These are phyloP conservation scores for Capsella rubella DNA, from an alignment of 441 rosid species.

Conservation along the genomic window DNA sequence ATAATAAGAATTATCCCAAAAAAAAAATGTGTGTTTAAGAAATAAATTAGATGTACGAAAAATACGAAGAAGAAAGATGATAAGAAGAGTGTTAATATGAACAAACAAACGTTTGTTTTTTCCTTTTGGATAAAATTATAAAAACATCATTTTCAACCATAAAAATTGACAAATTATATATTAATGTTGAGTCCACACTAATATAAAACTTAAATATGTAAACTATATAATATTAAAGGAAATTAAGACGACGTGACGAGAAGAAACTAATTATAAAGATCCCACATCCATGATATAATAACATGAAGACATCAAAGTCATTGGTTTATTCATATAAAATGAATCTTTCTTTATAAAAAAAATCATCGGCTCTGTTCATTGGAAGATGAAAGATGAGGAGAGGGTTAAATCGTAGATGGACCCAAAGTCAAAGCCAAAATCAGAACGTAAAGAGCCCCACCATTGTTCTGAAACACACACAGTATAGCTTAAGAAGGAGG, in stretches of 20 bases:
- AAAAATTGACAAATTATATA: not conserved
- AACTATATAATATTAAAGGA: conserved; percentile 28
- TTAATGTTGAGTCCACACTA: conserved; percentile 1
- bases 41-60: not conserved
- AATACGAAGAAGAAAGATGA: conserved; percentile 1
- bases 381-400: conserved; percentile 10
- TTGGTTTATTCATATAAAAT: conserved; percentile 4
- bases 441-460: conserved; percentile 29
- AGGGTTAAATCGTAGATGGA: conserved; percentile 20
- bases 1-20: not conserved
- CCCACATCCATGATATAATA: conserved; percentile 33
- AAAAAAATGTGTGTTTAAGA: not conserved
- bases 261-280: conserved; percentile 24
- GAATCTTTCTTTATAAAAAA: no score
- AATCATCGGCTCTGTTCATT: conserved; percentile 1
- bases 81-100: conserved; percentile 23
- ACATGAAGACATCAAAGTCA: conserved; percentile 28
- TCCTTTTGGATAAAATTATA: not conserved
- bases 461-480: not conserved
- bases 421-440: conserved; percentile 35
- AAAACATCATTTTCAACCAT: conserved; percentile 12
- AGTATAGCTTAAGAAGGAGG: not conserved
- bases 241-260: conserved; percentile 42
- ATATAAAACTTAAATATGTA: not conserved
- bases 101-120: not conserved